These are phyloP conservation scores for Ceratobasidium sp. DNA, from an alignment of 1,284 basidiomycete genomes.

Conservation along the genomic window DNA sequence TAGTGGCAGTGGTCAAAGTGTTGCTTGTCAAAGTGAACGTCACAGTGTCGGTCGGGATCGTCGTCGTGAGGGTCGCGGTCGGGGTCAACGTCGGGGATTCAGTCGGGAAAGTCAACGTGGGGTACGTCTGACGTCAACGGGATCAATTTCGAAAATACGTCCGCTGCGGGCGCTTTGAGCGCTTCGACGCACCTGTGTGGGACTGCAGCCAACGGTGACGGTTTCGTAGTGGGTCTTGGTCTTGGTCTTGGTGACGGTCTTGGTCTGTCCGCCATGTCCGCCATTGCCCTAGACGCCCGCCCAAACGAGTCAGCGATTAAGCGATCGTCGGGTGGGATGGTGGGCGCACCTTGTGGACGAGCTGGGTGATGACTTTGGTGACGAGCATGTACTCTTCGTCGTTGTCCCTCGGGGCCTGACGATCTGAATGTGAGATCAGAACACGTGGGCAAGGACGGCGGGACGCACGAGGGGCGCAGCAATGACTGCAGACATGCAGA, in stretches of 20 bases:
- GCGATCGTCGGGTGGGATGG: neutral
- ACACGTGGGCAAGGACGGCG: neutral
- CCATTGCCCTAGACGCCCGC: conserved; percentile 3
- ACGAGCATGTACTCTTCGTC: conserved; percentile 39
- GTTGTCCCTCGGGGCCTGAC: conserved; percentile 12
- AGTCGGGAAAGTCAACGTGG: conserved; percentile 3
- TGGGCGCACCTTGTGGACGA: conserved; percentile 21
- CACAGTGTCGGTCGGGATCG: conserved; percentile 5
- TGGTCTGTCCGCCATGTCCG: conserved; percentile 5
- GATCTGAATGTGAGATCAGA: neutral
- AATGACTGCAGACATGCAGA: conserved; percentile 12
- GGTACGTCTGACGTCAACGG: conserved; percentile 29
- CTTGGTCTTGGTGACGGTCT: conserved; percentile 36
- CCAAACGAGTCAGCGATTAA: conserved; percentile 2
- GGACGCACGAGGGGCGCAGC: conserved; percentile 25
- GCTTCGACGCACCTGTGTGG: conserved; percentile 8
- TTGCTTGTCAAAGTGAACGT: neutral
- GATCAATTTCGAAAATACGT: neutral
- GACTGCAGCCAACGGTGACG: conserved; percentile 16
- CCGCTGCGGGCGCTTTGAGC: neutral
- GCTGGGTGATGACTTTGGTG: conserved; percentile 6
- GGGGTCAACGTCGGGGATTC: neutral
- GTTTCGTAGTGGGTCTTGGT: conserved; percentile 32
- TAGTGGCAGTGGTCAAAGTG: neutral
- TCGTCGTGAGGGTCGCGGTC: neutral